phyloP scores from a whole-genome alignment of 805 yeast genomes.

The Jamesozyma spencerorum region DNA sequence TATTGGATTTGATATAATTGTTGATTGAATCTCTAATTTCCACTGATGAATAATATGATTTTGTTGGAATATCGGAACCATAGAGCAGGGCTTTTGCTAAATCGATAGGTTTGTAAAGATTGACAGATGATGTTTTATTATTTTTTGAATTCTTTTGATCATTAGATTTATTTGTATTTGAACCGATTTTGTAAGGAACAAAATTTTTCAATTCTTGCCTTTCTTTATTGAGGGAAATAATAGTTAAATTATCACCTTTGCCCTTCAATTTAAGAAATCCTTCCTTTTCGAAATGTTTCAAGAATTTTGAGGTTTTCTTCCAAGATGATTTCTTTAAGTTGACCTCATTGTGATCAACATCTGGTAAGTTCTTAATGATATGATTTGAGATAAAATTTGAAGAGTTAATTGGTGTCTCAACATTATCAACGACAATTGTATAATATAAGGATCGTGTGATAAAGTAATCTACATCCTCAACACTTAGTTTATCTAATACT shows the following conservation, averaged over 20 bases:
- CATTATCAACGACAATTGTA: constrained; percentile 42
- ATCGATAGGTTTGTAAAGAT: constrained; percentile 49
- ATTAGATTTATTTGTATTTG: not conserved
- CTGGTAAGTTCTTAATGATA: constrained; percentile 65
- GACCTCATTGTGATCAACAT: constrained; percentile 42
- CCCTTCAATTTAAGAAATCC: constrained; percentile 66
- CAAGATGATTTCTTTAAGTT: constrained; percentile 74
- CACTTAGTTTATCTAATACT: constrained; percentile 34
- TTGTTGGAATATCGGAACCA: constrained; percentile 31
- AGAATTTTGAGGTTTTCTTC: constrained; percentile 79
- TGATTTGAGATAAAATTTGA: constrained; percentile 69
- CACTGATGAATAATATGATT: constrained; percentile 37
- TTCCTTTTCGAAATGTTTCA: constrained; percentile 78
- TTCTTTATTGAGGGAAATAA: constrained; percentile 42
- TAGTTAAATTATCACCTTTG: constrained; percentile 67
- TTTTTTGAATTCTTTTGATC: constrained; percentile 18
- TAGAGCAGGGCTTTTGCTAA: constrained; percentile 40
- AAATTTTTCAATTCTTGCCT: constrained; percentile 48
- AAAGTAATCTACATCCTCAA: constrained; percentile 65
- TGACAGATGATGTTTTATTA: constrained; percentile 25
- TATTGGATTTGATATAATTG: constrained; percentile 44
- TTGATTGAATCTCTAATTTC: constrained; percentile 49
- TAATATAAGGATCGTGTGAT: constrained; percentile 64
- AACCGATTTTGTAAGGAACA: constrained; percentile 48
- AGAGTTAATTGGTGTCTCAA: constrained; percentile 59